phyloP scores from a whole-genome alignment of 805 yeast species.

The Metschnikowia similis region DNA sequence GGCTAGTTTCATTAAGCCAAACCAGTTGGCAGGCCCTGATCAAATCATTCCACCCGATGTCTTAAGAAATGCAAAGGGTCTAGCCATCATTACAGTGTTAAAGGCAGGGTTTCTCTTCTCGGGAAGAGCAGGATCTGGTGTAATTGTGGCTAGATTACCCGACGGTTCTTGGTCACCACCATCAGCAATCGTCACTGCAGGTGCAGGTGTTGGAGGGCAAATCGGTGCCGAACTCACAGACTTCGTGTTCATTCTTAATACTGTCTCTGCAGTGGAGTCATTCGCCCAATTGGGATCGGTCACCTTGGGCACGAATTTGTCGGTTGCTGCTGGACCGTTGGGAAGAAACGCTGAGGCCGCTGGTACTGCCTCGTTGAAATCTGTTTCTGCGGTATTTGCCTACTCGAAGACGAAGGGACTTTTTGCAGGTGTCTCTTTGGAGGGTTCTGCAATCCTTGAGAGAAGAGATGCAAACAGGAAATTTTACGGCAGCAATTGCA shows the following conservation, averaged over 20 bases:
- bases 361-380: conserved; percentile 83
- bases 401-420: conserved; percentile 95
- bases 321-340: conserved; percentile 95
- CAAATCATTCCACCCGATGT: conserved; percentile 85
- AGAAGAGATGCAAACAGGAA: conserved; percentile 96
- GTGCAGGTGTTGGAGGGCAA: conserved; percentile 99
- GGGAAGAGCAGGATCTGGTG: conserved; percentile 97
- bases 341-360: conserved; percentile 98
- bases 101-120: conserved; percentile 96
- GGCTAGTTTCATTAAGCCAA: conserved; percentile 88
- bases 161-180: conserved; percentile 99
- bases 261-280: conserved; percentile 83
- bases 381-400: conserved; percentile 86
- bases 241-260: conserved; percentile 88
- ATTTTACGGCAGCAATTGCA: conserved; percentile 84
- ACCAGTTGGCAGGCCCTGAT: conserved; percentile 87
- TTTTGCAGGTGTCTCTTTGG: conserved; percentile 95
- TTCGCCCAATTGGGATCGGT: conserved; percentile 93
- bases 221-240: conserved; percentile 95
- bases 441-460: conserved; percentile 94
- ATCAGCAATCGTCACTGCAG: conserved; percentile 90
- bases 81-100: conserved; percentile 87
- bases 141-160: conserved; percentile 86
- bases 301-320: conserved; percentile 90
- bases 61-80: conserved; percentile 84